Percentiles rank a stretch among this genome's conserved stretches.
Evolutionary conservation across 495 filamentous ascomycete genomes (phyloP).

Genomic region (Penicillium coffeae): DNA sequence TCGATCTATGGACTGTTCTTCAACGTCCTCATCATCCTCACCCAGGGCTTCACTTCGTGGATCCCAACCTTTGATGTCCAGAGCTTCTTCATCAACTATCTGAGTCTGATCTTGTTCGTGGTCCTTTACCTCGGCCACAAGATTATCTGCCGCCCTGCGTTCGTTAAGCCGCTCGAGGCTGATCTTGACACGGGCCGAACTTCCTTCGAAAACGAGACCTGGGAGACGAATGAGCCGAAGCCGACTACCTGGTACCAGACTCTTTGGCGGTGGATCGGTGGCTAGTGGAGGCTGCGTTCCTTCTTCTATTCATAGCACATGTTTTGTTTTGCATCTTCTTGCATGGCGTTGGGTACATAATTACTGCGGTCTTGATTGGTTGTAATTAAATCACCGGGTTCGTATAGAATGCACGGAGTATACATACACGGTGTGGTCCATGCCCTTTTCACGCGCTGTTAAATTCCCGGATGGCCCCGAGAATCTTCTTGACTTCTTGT

Average conservation of each 20-base stretch:
- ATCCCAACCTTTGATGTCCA: slow-evolving; percentile 54
- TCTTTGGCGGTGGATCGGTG: slow-evolving; percentile 19
- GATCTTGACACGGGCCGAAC: slow-evolving; percentile 47
- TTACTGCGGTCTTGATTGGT: too few species aligned
- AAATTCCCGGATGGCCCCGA: background rate
- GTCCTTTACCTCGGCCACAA: slow-evolving; percentile 59
- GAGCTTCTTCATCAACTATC: slow-evolving; percentile 59
- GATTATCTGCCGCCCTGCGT: slow-evolving; percentile 38
- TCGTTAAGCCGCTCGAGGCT: slow-evolving; percentile 41
- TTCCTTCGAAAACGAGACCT: slow-evolving; percentile 38
- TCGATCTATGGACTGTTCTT: slow-evolving; percentile 62
- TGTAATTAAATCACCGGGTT: background rate
- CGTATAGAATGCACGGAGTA: background rate
- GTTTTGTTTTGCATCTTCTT: slow-evolving; percentile 9
- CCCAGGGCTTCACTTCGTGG: slow-evolving; percentile 67
- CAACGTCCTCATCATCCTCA: slow-evolving; percentile 60
- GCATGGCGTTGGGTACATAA: slow-evolving; percentile 5
- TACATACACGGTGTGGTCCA: background rate
- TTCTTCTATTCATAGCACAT: slow-evolving; percentile 3
- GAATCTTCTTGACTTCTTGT: background rate
- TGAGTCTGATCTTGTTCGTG: slow-evolving; percentile 59
- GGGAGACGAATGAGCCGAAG: slow-evolving; percentile 38
- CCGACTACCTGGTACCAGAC: slow-evolving; percentile 41
- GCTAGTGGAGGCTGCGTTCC: slow-evolving; percentile 12
- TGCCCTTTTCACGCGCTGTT: background rate